phyloP scores from a whole-genome alignment of 2,329 filamentous ascomycete genomes.

The Scedosporium aurantiacum region DNA sequence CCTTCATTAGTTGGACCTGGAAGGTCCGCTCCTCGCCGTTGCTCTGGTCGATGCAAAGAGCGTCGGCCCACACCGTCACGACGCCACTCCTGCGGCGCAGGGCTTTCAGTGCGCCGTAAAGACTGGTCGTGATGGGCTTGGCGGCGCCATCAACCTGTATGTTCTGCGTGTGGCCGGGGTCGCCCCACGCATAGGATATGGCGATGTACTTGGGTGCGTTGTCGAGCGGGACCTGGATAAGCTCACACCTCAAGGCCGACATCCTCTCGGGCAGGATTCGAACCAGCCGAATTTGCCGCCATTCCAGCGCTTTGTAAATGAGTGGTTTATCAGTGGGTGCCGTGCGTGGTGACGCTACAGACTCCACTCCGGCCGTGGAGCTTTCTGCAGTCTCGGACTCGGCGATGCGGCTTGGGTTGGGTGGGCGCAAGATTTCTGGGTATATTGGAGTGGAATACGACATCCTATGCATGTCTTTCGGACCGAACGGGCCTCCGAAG shows the following conservation, averaged over 20 bases:
- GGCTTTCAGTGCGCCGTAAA: slow-evolving; percentile 12
- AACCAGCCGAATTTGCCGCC: slow-evolving; percentile 9
- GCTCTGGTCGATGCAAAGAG: slow-evolving; percentile 7
- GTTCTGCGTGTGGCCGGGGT: slow-evolving; percentile 13
- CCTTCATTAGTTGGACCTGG: slow-evolving; percentile 5
- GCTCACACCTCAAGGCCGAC: slow-evolving; percentile 11
- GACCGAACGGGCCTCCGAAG: neutral
- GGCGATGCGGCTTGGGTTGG: neutral
- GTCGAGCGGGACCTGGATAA: slow-evolving; percentile 8
- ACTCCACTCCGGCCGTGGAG: neutral
- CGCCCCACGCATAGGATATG: slow-evolving; percentile 24
- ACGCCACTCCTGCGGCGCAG: slow-evolving; percentile 8
- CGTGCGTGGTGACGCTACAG: neutral
- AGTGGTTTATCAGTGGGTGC: neutral
- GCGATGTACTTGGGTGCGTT: slow-evolving; percentile 16
- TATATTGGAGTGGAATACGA: slow-evolving; percentile 3
- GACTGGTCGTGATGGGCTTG: slow-evolving; percentile 11
- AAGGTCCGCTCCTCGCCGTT: slow-evolving; percentile 5
- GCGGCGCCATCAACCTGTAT: slow-evolving; percentile 9
- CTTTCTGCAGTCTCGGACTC: slow-evolving; percentile 2
- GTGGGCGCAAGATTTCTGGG: neutral
- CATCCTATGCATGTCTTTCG: slow-evolving; percentile 1
- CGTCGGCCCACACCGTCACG: slow-evolving; percentile 15
- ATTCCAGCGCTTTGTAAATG: slow-evolving; percentile 2
- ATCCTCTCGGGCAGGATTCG: slow-evolving; percentile 10